Conservation (phyloP, 2,329 filamentous ascomycete species). For the Cercospora janseana region DNA sequence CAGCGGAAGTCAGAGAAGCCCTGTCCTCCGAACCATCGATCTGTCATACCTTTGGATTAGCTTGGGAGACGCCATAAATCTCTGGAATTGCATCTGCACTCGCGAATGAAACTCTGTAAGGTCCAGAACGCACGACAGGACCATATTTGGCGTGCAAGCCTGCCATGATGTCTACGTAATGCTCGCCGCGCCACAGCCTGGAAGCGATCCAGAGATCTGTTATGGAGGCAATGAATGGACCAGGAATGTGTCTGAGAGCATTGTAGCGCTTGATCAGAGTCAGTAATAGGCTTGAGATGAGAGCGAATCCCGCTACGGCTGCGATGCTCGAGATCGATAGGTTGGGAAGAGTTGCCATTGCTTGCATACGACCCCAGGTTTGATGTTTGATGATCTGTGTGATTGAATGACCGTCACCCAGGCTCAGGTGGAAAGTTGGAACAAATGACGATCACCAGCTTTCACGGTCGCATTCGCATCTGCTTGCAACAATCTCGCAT, state of each 20-base stretch:
- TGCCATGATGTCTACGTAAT: conserved; percentile 30
- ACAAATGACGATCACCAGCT: too few relatives aligned
- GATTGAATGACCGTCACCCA: too few relatives aligned
- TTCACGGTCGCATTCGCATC: too few relatives aligned
- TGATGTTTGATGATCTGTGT: too few relatives aligned
- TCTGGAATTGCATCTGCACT: conserved; percentile 13
- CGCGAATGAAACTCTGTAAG: conserved; percentile 29
- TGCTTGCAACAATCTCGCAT: too few relatives aligned
- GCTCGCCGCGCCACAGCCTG: conserved; percentile 17
- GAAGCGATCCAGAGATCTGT: conserved; percentile 17
- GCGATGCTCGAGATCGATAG: background rate
- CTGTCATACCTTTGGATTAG: background rate
- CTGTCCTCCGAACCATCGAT: background rate
- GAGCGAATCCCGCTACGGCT: background rate
- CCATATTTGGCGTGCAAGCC: conserved; percentile 29
- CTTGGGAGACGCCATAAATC: conserved; percentile 16
- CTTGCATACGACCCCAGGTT: too few relatives aligned
- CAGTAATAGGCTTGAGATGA: background rate
- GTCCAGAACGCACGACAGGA: conserved; percentile 33
- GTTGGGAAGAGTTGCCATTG: background rate
- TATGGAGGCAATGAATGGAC: conserved; percentile 15
- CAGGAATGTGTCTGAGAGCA: conserved; percentile 13
- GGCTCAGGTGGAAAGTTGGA: too few relatives aligned
- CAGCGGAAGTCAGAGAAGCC: background rate
- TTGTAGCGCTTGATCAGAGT: background rate